Conservation (phyloP, 2,329 filamentous ascomycete genomes). For the Colletotrichum lentis region DNA sequence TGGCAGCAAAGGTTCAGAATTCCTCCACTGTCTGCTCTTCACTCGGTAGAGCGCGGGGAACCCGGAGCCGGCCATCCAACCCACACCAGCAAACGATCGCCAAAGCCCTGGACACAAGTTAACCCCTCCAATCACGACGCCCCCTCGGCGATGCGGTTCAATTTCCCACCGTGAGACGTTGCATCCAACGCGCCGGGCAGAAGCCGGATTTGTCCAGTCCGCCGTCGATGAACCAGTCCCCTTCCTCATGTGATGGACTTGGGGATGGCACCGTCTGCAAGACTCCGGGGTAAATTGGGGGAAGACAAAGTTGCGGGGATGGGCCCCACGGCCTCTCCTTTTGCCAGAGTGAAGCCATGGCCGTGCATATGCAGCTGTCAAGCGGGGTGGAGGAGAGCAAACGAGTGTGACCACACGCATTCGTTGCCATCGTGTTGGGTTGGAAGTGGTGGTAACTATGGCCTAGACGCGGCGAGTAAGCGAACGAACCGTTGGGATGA, state of each 20-base stretch:
- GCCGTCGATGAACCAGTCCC: not conserved
- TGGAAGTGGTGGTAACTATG: not conserved
- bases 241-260: conserved; percentile 29
- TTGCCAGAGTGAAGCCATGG: not conserved
- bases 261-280: conserved; percentile 20
- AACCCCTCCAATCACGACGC: conserved; percentile 33
- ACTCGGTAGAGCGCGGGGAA: conserved; percentile 6
- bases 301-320: conserved; percentile 21
- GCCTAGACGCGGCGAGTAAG: conserved; percentile 3
- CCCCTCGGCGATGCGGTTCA: conserved; percentile 28
- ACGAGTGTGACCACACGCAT: not conserved
- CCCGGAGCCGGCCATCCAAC: conserved; percentile 25
- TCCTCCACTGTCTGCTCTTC: not conserved
- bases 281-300: conserved; percentile 21
- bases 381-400: not conserved
- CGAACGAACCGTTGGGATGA: conserved; percentile 9
- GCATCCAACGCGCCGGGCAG: not conserved
- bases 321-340: conserved; percentile 7
- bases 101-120: conserved; percentile 6
- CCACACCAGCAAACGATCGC: not conserved
- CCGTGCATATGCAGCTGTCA: conserved; percentile 17
- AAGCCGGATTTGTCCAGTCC: conserved; percentile 7
- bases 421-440: not conserved
- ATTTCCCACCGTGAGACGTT: conserved; percentile 20
- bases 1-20: not conserved